Base-by-base conservation (phyloP, 2,329 filamentous ascomycete species). In the Geosmithia flava region DNA sequence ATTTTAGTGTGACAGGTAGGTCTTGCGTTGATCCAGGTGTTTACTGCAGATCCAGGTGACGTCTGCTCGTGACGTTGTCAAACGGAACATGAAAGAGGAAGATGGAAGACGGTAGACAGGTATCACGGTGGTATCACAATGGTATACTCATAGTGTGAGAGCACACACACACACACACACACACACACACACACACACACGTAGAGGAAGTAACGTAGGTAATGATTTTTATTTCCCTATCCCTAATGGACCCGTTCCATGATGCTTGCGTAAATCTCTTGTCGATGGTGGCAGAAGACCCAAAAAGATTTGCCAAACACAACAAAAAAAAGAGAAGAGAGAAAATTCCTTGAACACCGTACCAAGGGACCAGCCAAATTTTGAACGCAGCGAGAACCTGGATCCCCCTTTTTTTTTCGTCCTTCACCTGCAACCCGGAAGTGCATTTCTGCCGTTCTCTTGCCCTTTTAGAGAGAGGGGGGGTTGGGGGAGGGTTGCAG, bases 331-430 rank as follows among this genome's bases (percentile, higher is more conserved):
- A 30, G 52, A 52, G 58, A 3, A 11, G 11, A 37, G 15, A 37
- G 33, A 61, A 58, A 61, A 63, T 62, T 59, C 62, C 60, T 59
- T 60, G 52, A 65, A 66, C 62, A 66, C 63, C 62, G 60, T 60
- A 56, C 60, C 59, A 50, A 56, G 54, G 59, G 55, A 43, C 54
- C 55, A 47, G 53, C 53, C 51, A 49, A 8, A 27, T 5, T 27
- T 53, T 53, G 49, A 44, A 48, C 53, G 52, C 53, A 48, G 48
- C 50, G 40, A 51, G 33, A 37, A 37, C 33, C 33, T 16, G 33
- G 33, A 7, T 37, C 33, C 33, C 53, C 42, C 15, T 44, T 44
- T 7, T 37, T 37, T 13, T 13, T 16, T 11, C 8, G 4, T 27
- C 8, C 23, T 27, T 27, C 23, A 27, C 23, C 23, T 27, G 23